Evolutionary conservation across 495 filamentous ascomycete genomes (phyloP), one percentile per base, ranked within the genome.

Genomic region (Pseudevernia furfuracea): DNA sequence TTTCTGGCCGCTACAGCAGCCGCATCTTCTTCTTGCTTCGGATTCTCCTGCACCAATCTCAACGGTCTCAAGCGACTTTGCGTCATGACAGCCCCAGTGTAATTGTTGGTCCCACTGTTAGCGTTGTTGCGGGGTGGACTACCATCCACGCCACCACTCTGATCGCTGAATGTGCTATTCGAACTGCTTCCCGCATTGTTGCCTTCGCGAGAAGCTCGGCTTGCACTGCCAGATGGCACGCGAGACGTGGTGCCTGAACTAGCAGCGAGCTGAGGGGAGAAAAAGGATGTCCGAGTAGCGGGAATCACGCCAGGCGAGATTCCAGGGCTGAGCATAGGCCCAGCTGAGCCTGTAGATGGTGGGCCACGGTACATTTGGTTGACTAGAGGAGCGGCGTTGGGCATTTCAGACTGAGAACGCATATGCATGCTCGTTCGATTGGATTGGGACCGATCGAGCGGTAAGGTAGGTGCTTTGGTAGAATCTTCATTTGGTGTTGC

Each of bases 31-130:
- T 79, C 75, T n/a, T 48, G 48, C 21, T 76, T 75, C 37, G 77
- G 77, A 38, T 79, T 82, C 70, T 84, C 89, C 75, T 91, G 88
- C 61, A 98, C 94, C 15, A 98, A 80, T 48, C 93, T 80, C 71
- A 98, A 76, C 1, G 94, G 94, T 38, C 94, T 82, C 58, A 95
- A 81, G 70, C 90, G 91, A 67, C 85, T 92, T 74, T 89, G 85
- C 46, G 86, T 84, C 75, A 87, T 85, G 25, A 85, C 81, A 10
- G 81, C 81, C 25, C 83, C 72, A 60, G 78, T 82, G 39, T 81
- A 80, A 62, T 81, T 82, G 63, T 77, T 81, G 73, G 77, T 71
- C 67, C 66, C 17, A 46, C 85, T 75, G 59, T 81, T 81, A 69
- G 79, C 77, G 59, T 81, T 81, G 69, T 79, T 80, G 69, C 75